These are phyloP conservation scores for Usnea hakonensis DNA, from an alignment of 495 filamentous ascomycete species.

Conservation along the genomic window DNA sequence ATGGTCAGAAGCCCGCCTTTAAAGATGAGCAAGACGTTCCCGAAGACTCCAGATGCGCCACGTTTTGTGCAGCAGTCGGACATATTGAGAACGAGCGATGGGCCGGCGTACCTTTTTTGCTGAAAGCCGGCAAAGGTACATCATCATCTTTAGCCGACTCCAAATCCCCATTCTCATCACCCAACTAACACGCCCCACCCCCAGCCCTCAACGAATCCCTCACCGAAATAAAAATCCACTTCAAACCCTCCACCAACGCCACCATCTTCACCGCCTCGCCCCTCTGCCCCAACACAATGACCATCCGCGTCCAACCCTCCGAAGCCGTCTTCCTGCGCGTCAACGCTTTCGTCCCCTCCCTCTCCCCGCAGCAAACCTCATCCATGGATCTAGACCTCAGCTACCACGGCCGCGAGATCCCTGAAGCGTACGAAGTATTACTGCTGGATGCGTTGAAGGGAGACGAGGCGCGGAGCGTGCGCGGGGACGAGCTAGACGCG, in stretches of 20 bases:
- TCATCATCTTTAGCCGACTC: too few relatives aligned
- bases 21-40: conserved; percentile 86
- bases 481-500: conserved; percentile 77
- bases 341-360: conserved; percentile 77
- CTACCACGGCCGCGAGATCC: conserved; percentile 75
- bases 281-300: conserved; percentile 75
- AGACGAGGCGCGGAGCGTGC: conserved; percentile 79
- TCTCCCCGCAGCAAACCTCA: conserved; percentile 79
- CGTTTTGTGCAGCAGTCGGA: conserved; percentile 73
- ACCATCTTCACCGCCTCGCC: conserved; percentile 67
- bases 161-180: not conserved
- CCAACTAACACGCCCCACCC: conserved; percentile 4
- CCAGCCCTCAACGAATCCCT: conserved; percentile 75
- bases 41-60: conserved; percentile 75
- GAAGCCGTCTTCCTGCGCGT: conserved; percentile 86
- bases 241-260: conserved; percentile 70
- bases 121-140: conserved; percentile 71
- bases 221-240: conserved; percentile 81
- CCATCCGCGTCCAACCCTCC: conserved; percentile 81
- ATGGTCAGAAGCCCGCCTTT: conserved; percentile 74
- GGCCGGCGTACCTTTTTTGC: conserved; percentile 81
- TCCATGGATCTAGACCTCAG: conserved; percentile 80
- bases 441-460: conserved; percentile 78
- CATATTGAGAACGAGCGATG: conserved; percentile 86
- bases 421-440: conserved; percentile 78